These are phyloP conservation scores for Coemansia sp. DNA, from an alignment of 192 early-diverging fungal species.

Conservation along the genomic window DNA sequence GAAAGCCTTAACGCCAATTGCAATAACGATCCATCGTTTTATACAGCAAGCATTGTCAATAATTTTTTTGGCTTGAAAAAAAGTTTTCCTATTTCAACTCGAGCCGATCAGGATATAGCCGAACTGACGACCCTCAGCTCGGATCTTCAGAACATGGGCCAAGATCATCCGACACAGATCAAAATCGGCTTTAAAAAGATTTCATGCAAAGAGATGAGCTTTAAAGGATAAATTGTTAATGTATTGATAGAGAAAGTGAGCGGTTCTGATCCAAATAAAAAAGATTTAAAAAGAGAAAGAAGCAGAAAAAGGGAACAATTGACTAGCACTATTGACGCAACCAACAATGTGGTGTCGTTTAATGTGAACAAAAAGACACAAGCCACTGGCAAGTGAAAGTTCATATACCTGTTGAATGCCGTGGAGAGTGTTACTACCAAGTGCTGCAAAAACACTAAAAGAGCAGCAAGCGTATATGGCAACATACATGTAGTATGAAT, in stretches of 20 bases:
- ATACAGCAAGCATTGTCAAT: not conserved
- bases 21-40: not conserved
- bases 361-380: not conserved
- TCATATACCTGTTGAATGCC: not conserved
- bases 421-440: too few relatives aligned
- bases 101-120: not conserved
- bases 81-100: slow-evolving; percentile 11
- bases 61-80: not conserved
- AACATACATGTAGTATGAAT: too few relatives aligned
- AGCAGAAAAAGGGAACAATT: not conserved
- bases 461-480: too few relatives aligned
- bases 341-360: not conserved
- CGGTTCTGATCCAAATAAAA: not conserved
- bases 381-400: not conserved
- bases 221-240: not conserved
- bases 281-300: not conserved
- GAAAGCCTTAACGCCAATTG: not conserved
- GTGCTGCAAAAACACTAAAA: too few relatives aligned
- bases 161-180: too few relatives aligned
- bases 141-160: too few relatives aligned
- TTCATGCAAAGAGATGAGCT: too few relatives aligned
- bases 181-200: too few relatives aligned
- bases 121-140: too few relatives aligned
- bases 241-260: not conserved
- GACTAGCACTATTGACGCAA: not conserved